Evolutionary conservation across 306 rosid genomes (phyloP), one percentile per base, ranked within the genome.

Genomic region (Dalbergia cochinchinensis): DNA sequence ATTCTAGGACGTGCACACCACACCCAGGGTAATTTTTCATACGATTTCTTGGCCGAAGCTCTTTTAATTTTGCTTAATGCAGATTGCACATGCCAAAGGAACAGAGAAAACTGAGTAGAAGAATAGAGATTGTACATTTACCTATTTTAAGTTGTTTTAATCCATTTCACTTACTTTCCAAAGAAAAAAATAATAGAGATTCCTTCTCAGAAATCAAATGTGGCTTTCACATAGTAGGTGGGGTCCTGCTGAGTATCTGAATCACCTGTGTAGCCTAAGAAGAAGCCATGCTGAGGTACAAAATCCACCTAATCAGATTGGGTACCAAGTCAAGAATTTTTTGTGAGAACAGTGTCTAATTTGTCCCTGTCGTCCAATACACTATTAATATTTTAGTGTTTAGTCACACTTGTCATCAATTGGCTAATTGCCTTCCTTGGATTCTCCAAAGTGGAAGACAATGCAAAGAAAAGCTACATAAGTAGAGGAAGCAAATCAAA

Each of bases 181-280:
- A 45, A 45, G 10, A 10, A 12, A 45, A 45, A 8, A 10, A 4
- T 44, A 44, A 7, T n/a, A 50, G 14, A 13, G 14, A 50, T 50
- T 50, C 57, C 7, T 14, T 50, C 57, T 11, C 57, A 6, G 14
- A 50, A 14, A 50, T 50, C 18, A 50, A 50, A 50, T 35, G 37
- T 83, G 87, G 85, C 59, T 39, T 71, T 80, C 91, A 88, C 90
- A 84, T 88, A 47, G 53, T 47, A 47, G 94, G 83, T 44, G 60
- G 18, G n/a, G 59, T 11, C 16, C 79, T 69, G 54, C 59, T 66
- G 34, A 15, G 11, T 13, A 66, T 88, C 85, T 60, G 86, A 82
- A 66, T 84, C 78, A 80, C 81, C 74, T 15, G 37, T 54, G 57
- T 41, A 72, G 51, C 16, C 62, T 59, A 33, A 58, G 33, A 33